Percentiles rank a stretch among this genome's conserved stretches.
Evolutionary conservation across 1,139 yeast species (phyloP).

Genomic region (Debaryomyces sp.): DNA sequence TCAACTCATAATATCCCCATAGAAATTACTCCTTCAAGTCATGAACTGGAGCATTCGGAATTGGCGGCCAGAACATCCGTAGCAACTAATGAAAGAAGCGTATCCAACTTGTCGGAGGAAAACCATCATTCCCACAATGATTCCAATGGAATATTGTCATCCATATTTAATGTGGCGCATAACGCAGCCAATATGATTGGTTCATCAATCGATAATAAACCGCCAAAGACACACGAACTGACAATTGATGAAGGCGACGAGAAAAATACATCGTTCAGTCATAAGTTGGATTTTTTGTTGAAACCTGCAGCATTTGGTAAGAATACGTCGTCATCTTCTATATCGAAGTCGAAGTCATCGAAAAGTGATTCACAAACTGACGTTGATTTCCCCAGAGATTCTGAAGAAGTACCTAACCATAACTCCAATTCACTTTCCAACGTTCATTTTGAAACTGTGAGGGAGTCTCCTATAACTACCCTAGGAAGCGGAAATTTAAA

Average conservation of each 20-base stretch:
- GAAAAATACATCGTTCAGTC: conserved; percentile 18
- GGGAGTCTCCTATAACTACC: conserved; percentile 59
- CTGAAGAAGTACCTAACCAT: background rate
- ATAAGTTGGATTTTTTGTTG: conserved; percentile 21
- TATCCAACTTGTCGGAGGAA: background rate
- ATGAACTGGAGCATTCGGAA: background rate
- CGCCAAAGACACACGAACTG: background rate
- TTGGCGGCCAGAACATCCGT: background rate
- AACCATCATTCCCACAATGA: conserved; percentile 7
- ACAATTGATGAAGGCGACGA: conserved; percentile 12
- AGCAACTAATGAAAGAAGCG: background rate
- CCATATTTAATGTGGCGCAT: conserved; percentile 33
- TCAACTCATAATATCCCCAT: background rate
- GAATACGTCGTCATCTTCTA: conserved; percentile 11
- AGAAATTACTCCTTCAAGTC: background rate
- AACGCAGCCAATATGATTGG: conserved; percentile 18
- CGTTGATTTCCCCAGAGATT: conserved; percentile 5
- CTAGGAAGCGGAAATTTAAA: conserved; percentile 75
- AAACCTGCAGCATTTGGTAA: conserved; percentile 17
- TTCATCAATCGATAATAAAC: conserved; percentile 8
- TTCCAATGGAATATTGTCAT: conserved; percentile 27
- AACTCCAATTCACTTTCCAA: conserved; percentile 21
- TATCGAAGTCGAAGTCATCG: conserved; percentile 1
- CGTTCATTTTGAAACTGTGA: conserved; percentile 60
- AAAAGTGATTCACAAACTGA: conserved; percentile 5